Percentiles rank a stretch among this genome's conserved stretches.
Evolutionary conservation across 345 rosid genomes (phyloP).

Genomic region (Firmiana major): DNA sequence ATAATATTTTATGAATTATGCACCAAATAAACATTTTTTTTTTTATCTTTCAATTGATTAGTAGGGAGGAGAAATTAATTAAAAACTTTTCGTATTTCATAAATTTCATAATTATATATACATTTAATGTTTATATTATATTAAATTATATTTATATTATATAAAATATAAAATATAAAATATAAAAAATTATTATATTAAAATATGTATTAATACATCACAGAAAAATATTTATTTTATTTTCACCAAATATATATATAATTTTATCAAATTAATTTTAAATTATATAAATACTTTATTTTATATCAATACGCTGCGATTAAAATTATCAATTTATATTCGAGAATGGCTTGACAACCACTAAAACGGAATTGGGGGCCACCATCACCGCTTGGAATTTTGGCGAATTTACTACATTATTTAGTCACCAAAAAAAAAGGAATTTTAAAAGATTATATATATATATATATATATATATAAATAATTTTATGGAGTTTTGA

Average conservation of each 20-base stretch:
- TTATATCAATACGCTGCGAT: no score
- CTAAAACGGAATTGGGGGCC: not conserved
- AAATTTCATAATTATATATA: no score
- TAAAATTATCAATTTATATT: not conserved
- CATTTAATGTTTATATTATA: no score
- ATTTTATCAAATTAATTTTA: no score
- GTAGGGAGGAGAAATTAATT: not conserved
- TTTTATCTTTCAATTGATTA: not conserved
- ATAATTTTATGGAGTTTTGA: not conserved
- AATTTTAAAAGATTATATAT: not conserved
- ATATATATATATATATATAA: not conserved
- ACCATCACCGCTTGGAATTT: not conserved
- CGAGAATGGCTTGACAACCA: conserved; percentile 12
- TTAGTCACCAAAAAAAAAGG: not conserved
- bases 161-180: no score
- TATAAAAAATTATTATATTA: no score
- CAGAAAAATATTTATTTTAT: no score
- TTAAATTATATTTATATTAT: no score
- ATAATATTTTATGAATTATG: not conserved
- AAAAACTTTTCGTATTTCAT: not conserved
- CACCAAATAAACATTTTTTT: not conserved
- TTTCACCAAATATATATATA: no score
- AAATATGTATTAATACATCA: no score
- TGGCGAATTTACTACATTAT: not conserved
- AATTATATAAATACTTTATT: no score